Conservation (phyloP, 169 alveolate genomes). For the Plasmodium inui region DNA sequence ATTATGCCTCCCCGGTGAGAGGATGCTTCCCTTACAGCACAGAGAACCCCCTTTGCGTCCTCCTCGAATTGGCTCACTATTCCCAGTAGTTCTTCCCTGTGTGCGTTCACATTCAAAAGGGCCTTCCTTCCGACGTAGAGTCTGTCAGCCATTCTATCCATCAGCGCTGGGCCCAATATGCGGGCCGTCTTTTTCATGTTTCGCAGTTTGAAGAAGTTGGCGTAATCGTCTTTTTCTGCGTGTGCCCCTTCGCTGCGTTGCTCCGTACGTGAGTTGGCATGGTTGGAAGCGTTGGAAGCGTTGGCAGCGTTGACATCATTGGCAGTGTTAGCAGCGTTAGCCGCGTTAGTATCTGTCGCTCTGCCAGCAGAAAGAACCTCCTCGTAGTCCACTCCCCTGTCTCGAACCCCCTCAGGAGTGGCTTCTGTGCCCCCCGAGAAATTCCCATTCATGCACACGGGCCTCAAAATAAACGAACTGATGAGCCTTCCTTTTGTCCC, state of each 20-base stretch:
- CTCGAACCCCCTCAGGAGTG: not conserved
- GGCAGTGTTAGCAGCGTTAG: not conserved
- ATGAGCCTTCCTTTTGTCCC: not conserved
- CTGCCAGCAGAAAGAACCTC: not conserved
- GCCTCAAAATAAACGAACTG: not conserved
- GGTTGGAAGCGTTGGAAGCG: not conserved
- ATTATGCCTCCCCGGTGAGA: not conserved
- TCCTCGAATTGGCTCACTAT: constrained; percentile 8
- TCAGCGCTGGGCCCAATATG: constrained; percentile 9
- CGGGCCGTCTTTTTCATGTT: constrained; percentile 29
- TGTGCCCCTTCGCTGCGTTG: not conserved
- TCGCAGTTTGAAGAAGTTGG: constrained; percentile 26
- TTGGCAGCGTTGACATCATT: not conserved
- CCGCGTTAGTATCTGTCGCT: not conserved
- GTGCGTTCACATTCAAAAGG: constrained; percentile 29
- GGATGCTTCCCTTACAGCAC: not conserved
- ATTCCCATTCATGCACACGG: not conserved
- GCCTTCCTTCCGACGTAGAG: not conserved
- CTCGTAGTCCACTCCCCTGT: not conserved
- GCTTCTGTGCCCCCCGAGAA: not conserved
- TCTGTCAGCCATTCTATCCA: constrained; percentile 7
- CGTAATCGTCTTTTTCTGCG: not conserved
- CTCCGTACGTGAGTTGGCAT: not conserved
- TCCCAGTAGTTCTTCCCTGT: not conserved
- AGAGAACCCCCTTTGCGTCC: constrained; percentile 1